phyloP scores from a whole-genome alignment of 2,329 filamentous ascomycete genomes.

The Colletotrichum salicis region DNA sequence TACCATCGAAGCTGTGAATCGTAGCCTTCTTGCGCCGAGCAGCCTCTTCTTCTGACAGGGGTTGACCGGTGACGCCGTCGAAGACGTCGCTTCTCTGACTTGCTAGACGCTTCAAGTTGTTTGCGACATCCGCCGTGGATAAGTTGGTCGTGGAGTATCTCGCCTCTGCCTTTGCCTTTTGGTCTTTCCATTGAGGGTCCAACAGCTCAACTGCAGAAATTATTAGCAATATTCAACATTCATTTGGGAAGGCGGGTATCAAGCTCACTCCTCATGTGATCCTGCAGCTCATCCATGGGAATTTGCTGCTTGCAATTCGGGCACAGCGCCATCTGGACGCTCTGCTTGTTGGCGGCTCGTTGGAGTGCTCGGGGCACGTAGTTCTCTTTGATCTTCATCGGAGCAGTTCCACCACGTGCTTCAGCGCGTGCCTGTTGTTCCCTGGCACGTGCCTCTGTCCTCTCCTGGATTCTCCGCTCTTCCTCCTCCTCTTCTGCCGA shows the following conservation, averaged over 20 bases:
- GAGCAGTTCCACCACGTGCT: slow-evolving; percentile 72
- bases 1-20: slow-evolving; percentile 68
- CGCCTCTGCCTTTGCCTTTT: slow-evolving; percentile 87
- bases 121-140: slow-evolving; percentile 86
- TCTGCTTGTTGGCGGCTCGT: slow-evolving; percentile 73
- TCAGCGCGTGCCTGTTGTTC: slow-evolving; percentile 84
- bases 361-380: slow-evolving; percentile 88
- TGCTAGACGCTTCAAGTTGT: slow-evolving; percentile 94
- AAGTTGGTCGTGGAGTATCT: slow-evolving; percentile 88
- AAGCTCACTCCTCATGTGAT: slow-evolving; percentile 85
- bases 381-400: slow-evolving; percentile 93
- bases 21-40: slow-evolving; percentile 82
- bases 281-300: slow-evolving; percentile 85
- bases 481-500: slow-evolving; percentile 70
- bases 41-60: slow-evolving; percentile 77
- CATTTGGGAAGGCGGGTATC: background rate
- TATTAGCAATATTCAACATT: slow-evolving; percentile 46
- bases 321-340: slow-evolving; percentile 78
- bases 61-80: slow-evolving; percentile 75
- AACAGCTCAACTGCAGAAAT: slow-evolving; percentile 78
- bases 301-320: slow-evolving; percentile 95
- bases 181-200: slow-evolving; percentile 95
- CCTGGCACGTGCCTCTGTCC: slow-evolving; percentile 68
- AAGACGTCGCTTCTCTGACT: slow-evolving; percentile 90
- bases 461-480: slow-evolving; percentile 70